Conservation (phyloP, 345 rosid genomes). For the Limnanthes douglasii region DNA sequence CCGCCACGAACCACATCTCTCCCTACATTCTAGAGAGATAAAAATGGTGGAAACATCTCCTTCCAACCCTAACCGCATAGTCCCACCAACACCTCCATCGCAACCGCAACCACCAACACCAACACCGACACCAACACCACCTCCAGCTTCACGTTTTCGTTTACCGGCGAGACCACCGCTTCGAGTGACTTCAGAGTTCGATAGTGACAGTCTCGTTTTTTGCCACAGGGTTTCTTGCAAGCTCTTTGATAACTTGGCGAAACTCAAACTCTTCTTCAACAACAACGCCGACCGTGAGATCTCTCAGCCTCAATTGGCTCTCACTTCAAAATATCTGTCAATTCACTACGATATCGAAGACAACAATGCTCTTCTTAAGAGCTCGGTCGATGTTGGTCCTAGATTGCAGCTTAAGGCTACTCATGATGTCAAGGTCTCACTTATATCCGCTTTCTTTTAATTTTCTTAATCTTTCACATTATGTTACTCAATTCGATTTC, state of each 20-base stretch:
- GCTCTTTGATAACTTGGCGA: slow-evolving; percentile 69
- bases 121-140: slow-evolving; percentile 10
- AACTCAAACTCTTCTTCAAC: slow-evolving; percentile 58
- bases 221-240: slow-evolving; percentile 67
- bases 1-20: too few relatives aligned
- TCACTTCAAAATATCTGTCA: slow-evolving; percentile 59
- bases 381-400: slow-evolving; percentile 45
- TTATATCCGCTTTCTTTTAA: too few relatives aligned
- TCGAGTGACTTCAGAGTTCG: slow-evolving; percentile 74
- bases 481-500: too few relatives aligned
- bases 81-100: not conserved
- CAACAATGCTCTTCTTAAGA: slow-evolving; percentile 36
- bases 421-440: slow-evolving; percentile 82
- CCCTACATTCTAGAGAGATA: too few relatives aligned
- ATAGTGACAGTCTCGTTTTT: slow-evolving; percentile 67
- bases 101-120: slow-evolving; percentile 3
- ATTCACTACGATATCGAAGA: slow-evolving; percentile 63
- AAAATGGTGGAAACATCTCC: slow-evolving; percentile 22
- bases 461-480: too few relatives aligned
- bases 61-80: slow-evolving; percentile 16
- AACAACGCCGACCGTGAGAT: slow-evolving; percentile 52
- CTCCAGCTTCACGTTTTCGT: slow-evolving; percentile 7
- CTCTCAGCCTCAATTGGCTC: slow-evolving; percentile 42
- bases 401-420: slow-evolving; percentile 56
- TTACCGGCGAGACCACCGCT: slow-evolving; percentile 36